Percentiles rank a stretch among this genome's conserved stretches.
These are phyloP conservation scores for Leucocoprinus sp. DNA, from an alignment of 768 basidiomycete genomes.

Conservation along the genomic window DNA sequence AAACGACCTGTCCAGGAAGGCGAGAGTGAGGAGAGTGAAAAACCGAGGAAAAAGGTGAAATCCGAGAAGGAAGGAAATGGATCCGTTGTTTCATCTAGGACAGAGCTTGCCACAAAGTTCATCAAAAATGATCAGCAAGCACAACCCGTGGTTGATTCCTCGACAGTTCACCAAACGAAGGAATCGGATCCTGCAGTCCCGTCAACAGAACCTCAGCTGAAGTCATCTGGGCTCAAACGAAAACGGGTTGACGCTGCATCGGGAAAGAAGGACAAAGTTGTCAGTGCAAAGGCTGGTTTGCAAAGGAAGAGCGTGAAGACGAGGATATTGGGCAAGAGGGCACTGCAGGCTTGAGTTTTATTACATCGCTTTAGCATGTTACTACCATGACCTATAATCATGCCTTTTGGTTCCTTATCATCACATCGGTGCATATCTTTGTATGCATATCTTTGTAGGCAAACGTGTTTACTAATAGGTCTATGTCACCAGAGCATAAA, in stretches of 20 bases:
- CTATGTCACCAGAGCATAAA: too few species aligned
- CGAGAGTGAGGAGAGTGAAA: conserved; percentile 10
- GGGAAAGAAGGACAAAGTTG: conserved; percentile 44
- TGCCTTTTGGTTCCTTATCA: too few species aligned
- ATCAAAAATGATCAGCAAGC: neutral
- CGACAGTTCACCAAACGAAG: conserved; percentile 16
- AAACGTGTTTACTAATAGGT: too few species aligned
- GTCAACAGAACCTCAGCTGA: neutral
- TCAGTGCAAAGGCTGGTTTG: conserved; percentile 24
- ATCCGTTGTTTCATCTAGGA: conserved; percentile 8
- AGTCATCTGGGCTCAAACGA: conserved; percentile 38
- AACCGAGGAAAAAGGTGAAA: conserved; percentile 35
- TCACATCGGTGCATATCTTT: neutral
- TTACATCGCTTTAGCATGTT: neutral
- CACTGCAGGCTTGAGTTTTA: conserved; percentile 22
- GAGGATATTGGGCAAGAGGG: conserved; percentile 46
- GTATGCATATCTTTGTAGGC: too few species aligned
- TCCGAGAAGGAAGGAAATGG: conserved; percentile 28
- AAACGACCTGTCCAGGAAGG: conserved; percentile 2
- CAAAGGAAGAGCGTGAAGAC: conserved; percentile 43
- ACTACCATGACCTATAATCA: neutral
- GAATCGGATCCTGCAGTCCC: conserved; percentile 9
- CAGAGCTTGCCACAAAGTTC: neutral
- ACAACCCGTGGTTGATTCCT: conserved; percentile 15
- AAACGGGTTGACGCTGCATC: conserved; percentile 32